A percentile compares a stretch with the other conserved stretches of the same genome.
These are phyloP conservation scores for Naganishia friedmannii DNA, from an alignment of 768 basidiomycete genomes.

Conservation along the genomic window DNA sequence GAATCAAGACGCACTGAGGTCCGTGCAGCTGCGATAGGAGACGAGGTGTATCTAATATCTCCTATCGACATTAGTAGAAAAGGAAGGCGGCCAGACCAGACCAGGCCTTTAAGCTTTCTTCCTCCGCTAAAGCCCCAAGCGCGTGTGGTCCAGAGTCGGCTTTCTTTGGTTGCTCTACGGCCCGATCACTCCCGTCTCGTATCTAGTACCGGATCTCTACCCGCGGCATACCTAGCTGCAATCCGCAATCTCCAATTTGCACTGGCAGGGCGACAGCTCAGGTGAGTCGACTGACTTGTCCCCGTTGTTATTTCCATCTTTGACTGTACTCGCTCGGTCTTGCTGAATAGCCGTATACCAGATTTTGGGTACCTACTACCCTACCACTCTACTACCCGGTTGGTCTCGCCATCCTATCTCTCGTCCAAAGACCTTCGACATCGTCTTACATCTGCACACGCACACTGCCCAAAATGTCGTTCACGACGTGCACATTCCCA, in stretches of 20 bases:
- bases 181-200: background rate
- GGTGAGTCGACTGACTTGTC: background rate
- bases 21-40: too few relatives aligned
- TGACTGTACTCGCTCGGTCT: background rate
- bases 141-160: background rate
- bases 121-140: too few relatives aligned
- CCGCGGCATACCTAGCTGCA: background rate
- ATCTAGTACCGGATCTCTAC: conserved; percentile 1
- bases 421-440: background rate
- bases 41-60: too few relatives aligned
- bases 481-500: background rate
- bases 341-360: background rate
- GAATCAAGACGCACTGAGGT: too few relatives aligned
- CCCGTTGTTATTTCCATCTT: background rate
- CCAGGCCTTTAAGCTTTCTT: too few relatives aligned
- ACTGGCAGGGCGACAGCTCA: background rate
- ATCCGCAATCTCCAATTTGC: background rate
- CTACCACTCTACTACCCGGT: too few relatives aligned
- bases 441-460: background rate
- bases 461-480: background rate
- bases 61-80: too few relatives aligned
- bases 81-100: too few relatives aligned
- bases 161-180: too few relatives aligned
- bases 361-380: background rate
- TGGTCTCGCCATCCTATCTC: too few relatives aligned